Conservation (phyloP, 2,329 filamentous ascomycete species). For the Aspergillus candidus region DNA sequence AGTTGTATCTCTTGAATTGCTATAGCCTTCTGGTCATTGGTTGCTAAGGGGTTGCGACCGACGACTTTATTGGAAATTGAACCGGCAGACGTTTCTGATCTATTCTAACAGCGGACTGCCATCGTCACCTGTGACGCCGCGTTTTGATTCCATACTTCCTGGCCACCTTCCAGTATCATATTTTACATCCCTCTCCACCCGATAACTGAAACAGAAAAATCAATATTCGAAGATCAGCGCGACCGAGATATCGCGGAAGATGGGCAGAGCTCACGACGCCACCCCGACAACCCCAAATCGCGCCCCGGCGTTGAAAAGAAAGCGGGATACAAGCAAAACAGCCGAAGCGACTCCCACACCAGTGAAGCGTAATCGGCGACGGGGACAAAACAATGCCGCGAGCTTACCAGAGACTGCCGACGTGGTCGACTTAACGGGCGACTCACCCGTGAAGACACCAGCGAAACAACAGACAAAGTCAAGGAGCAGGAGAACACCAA, state of each 20-base stretch:
- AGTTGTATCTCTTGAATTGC: neutral
- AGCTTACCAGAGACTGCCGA: slow-evolving; percentile 1
- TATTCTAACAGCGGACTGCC: too few relatives aligned
- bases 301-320: slow-evolving; percentile 11
- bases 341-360: neutral
- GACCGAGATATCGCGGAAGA: too few relatives aligned
- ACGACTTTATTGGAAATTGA: too few relatives aligned
- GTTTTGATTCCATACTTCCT: neutral
- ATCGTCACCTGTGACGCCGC: too few relatives aligned
- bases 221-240: neutral
- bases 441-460: slow-evolving; percentile 1
- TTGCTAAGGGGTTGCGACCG: neutral
- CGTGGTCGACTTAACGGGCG: slow-evolving; percentile 14
- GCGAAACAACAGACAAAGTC: slow-evolving; percentile 10
- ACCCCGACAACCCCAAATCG: neutral
- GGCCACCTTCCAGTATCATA: too few relatives aligned
- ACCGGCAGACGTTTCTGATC: too few relatives aligned
- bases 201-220: too few relatives aligned
- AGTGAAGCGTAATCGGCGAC: slow-evolving; percentile 7
- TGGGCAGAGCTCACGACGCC: neutral
- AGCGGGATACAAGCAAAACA: slow-evolving; percentile 4
- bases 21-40: neutral
- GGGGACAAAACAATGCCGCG: slow-evolving; percentile 2
- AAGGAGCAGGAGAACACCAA: slow-evolving; percentile 7
- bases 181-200: too few relatives aligned